Conservation (phyloP, 129 eudicot genomes). For the Pseudognaphalium luteoalbum region DNA sequence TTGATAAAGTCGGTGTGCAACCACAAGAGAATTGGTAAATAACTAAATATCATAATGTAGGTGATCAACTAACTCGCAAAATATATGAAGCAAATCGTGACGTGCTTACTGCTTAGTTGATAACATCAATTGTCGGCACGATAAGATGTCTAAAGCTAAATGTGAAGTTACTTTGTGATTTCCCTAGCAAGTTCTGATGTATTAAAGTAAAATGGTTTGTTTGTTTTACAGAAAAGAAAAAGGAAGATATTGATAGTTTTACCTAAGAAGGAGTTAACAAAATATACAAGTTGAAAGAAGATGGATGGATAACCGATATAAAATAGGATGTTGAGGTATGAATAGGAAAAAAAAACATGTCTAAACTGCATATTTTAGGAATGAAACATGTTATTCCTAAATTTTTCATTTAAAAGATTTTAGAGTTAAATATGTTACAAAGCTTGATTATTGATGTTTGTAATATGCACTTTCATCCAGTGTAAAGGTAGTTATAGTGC, state of each 20-base stretch:
- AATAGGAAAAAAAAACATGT: not conserved
- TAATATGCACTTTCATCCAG: no score
- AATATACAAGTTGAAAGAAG: slow-evolving; percentile 77
- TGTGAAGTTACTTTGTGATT: slow-evolving; percentile 41
- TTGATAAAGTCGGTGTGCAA: slow-evolving; percentile 85
- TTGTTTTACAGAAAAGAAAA: slow-evolving; percentile 60
- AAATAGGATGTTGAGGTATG: slow-evolving; percentile 92
- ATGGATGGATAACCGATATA: slow-evolving; percentile 91
- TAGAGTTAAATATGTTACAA: no score
- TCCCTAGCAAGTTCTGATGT: slow-evolving; percentile 21
- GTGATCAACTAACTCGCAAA: slow-evolving; percentile 74
- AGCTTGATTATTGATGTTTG: no score
- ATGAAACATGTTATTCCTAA: no score
- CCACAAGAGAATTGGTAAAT: slow-evolving; percentile 98
- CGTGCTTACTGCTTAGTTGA: slow-evolving; percentile 81
- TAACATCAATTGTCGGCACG: slow-evolving; percentile 82
- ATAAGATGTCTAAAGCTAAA: slow-evolving; percentile 60
- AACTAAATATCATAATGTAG: slow-evolving; percentile 88
- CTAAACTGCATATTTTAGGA: no score
- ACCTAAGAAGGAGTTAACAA: slow-evolving; percentile 76
- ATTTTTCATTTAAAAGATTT: no score
- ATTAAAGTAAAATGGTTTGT: slow-evolving; percentile 2
- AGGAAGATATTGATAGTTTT: slow-evolving; percentile 75
- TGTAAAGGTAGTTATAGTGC: no score
- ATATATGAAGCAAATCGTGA: slow-evolving; percentile 83